Evolutionary conservation across 176 grass and related monocot genomes (phyloP), one percentile per base, ranked within the genome.

Genomic region (Tuctoria greenei): DNA sequence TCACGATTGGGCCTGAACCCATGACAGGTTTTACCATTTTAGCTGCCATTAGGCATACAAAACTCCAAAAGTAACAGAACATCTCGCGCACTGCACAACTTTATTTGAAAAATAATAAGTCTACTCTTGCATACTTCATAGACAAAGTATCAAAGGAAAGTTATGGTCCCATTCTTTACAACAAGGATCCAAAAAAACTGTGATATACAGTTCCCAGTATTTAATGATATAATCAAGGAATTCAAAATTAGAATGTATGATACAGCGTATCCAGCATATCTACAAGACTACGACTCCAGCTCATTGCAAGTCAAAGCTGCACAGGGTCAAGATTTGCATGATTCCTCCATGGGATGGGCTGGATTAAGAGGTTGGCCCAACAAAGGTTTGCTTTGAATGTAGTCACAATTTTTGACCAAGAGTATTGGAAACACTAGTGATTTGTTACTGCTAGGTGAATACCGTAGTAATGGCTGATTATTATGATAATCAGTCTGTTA

Each of bases 11-110:
- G n/a, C n/a, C n/a, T n/a, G n/a, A n/a, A n/a, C n/a, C n/a, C n/a
- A n/a, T n/a, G n/a, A n/a, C n/a, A n/a, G n/a, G n/a, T n/a, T n/a
- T n/a, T n/a, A n/a, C n/a, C n/a, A n/a, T n/a, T n/a, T n/a, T n/a
- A n/a, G n/a, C n/a, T n/a, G n/a, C n/a, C n/a, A n/a, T n/a, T n/a
- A n/a, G n/a, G n/a, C n/a, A n/a, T n/a, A n/a, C n/a, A n/a, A 59
- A 82, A n/a, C 40, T 54, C 39, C 67, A 23, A 64, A 75, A 73
- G 14, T 62, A 52, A 59, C 12, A 50, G 3, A 42, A 76, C 49
- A 61, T 58, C 21, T 58, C n/a, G 8, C 24, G 10, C 21, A 9
- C 54, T 11, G 9, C 54, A 10, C 9, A 26, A 5, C n/a, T 69
- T 69, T 31, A 9, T 20, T 49, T 8, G 14, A 69, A 49, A 68